Conservation (phyloP, 2,329 filamentous ascomycete species). For the Fusarium sp. region DNA sequence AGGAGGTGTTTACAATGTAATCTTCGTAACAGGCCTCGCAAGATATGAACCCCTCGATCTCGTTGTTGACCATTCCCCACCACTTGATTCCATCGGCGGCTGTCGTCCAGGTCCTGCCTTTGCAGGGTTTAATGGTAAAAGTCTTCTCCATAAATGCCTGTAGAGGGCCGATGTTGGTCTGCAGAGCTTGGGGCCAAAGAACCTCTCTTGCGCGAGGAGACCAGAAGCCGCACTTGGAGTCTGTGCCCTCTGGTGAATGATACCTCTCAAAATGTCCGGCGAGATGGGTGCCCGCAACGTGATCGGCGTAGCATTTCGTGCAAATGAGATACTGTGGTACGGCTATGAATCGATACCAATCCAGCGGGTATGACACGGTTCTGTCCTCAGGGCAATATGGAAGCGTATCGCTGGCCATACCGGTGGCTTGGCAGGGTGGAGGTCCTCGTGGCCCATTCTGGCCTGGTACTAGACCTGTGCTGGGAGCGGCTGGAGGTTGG, state of each 20-base stretch:
- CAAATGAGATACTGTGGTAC: conserved; percentile 52
- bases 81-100: conserved; percentile 47
- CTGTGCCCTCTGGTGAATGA: conserved; percentile 41
- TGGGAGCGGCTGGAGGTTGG: not conserved
- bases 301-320: conserved; percentile 54
- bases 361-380: conserved; percentile 43
- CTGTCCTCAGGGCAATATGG: conserved; percentile 46
- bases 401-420: conserved; percentile 38
- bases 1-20: conserved; percentile 40
- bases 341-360: conserved; percentile 48
- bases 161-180: conserved; percentile 39
- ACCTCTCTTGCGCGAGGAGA: conserved; percentile 48
- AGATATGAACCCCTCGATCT: conserved; percentile 48
- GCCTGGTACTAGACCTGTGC: fast-evolving
- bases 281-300: conserved; percentile 49
- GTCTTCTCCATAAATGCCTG: conserved; percentile 46
- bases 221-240: conserved; percentile 48
- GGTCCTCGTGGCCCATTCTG: conserved; percentile 15
- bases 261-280: conserved; percentile 45
- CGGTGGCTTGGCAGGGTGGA: conserved; percentile 33
- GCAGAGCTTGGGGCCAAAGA: conserved; percentile 49
- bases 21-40: conserved; percentile 56
- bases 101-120: conserved; percentile 32
- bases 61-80: conserved; percentile 45
- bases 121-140: conserved; percentile 45